Evolutionary conservation across 2,329 filamentous ascomycete species (phyloP).

Genomic region (Fusarium burgessii): DNA sequence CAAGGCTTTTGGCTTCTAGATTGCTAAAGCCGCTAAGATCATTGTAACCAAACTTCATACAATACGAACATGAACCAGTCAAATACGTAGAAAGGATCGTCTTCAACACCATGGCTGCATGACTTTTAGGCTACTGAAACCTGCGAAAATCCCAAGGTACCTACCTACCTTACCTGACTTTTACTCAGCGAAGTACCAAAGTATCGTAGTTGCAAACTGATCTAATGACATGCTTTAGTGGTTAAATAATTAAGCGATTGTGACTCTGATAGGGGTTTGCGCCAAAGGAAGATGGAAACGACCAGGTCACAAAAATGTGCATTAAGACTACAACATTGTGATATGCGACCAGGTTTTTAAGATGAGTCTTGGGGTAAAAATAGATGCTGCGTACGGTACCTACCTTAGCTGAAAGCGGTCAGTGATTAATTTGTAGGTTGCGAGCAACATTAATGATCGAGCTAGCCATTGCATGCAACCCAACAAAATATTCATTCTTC

Average conservation of each 20-base stretch:
- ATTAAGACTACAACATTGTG: conserved; percentile 19
- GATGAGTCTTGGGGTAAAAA: neutral
- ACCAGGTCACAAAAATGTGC: conserved; percentile 6
- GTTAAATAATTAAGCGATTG: conserved; percentile 5
- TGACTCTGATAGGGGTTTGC: neutral
- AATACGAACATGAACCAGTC: too few relatives aligned
- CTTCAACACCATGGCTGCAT: neutral
- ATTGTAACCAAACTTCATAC: neutral
- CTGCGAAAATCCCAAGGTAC: neutral
- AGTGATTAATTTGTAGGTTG: conserved; percentile 5
- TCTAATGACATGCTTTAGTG: conserved; percentile 1
- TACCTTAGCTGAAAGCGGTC: conserved; percentile 22
- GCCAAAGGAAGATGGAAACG: conserved; percentile 1
- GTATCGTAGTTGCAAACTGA: neutral
- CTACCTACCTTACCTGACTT: too few relatives aligned
- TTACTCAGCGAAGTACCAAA: neutral
- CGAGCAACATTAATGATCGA: neutral
- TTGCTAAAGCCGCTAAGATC: neutral
- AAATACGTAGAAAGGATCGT: neutral
- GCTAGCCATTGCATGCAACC: neutral
- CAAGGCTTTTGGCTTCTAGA: neutral
- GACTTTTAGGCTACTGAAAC: neutral
- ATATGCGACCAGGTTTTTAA: conserved; percentile 20
- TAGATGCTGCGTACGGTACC: neutral
- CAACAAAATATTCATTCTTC: neutral